Conservation (phyloP, 495 filamentous ascomycete genomes). For the Rhypophila decipiens region DNA sequence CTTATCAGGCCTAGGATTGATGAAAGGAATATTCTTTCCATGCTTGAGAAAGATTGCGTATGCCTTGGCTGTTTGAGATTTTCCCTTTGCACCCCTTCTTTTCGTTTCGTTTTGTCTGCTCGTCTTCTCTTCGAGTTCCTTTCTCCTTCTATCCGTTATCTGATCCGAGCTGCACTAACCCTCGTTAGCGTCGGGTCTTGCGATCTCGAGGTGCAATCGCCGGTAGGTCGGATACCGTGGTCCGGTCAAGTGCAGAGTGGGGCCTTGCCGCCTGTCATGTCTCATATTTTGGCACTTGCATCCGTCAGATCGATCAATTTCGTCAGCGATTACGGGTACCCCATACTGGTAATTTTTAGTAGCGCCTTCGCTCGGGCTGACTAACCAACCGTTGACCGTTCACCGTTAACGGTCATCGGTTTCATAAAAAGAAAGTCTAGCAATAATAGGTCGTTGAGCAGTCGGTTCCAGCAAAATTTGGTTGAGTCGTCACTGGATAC, state of each 20-base stretch:
- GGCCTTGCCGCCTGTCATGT: neutral
- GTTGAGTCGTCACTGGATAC: too few relatives aligned
- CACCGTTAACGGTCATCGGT: too few relatives aligned
- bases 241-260: slow-evolving; percentile 6
- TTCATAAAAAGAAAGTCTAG: too few relatives aligned
- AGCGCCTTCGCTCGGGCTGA: too few relatives aligned
- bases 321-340: too few relatives aligned
- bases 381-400: too few relatives aligned
- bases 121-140: too few relatives aligned
- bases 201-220: slow-evolving; percentile 1
- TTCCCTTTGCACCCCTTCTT: neutral
- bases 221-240: slow-evolving; percentile 22
- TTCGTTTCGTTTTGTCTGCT: too few relatives aligned
- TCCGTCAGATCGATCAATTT: neutral
- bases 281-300: neutral
- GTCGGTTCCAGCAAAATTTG: too few relatives aligned
- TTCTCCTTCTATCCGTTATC: neutral
- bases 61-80: neutral
- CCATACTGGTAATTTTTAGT: too few relatives aligned
- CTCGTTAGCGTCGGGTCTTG: neutral
- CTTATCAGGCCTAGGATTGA: neutral
- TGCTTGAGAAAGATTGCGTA: neutral
- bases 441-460: too few relatives aligned
- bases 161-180: neutral
- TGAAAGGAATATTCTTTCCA: too few relatives aligned